A percentile compares a stretch with the other conserved stretches of the same genome.
phyloP scores from a whole-genome alignment of 2,329 filamentous ascomycete genomes.

The Calycina herbarum region DNA sequence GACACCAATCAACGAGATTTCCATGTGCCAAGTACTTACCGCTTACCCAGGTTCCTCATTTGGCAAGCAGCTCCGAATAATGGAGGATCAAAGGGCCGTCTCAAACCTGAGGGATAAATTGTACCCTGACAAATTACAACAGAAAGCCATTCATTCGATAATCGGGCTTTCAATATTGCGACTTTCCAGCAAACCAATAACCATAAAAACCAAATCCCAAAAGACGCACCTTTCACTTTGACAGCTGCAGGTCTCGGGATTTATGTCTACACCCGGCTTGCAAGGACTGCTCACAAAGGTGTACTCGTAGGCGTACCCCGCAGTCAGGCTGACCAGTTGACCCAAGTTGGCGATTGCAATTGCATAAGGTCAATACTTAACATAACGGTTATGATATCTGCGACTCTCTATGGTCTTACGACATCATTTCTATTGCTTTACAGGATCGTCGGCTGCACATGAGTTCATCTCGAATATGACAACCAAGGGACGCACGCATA shows the following conservation, averaged over 20 bases:
- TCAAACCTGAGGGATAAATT: not conserved
- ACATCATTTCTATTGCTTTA: not conserved
- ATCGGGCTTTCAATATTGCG: not conserved
- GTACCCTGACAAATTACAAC: too few species aligned
- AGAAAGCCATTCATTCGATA: not conserved
- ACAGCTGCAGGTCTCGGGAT: constrained; percentile 1
- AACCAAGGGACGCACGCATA: not conserved
- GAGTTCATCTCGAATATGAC: constrained; percentile 2
- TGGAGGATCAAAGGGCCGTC: constrained; percentile 2
- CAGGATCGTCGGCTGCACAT: not conserved
- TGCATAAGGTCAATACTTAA: not conserved
- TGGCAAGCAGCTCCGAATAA: not conserved
- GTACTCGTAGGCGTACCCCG: not conserved
- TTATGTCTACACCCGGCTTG: constrained; percentile 2
- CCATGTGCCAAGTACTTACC: not conserved
- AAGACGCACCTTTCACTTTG: not conserved
- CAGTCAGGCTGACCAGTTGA: not conserved
- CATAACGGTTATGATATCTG: not conserved
- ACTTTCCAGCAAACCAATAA: not conserved
- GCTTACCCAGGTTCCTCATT: constrained; percentile 1
- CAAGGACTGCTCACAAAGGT: not conserved
- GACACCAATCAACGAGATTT: constrained; percentile 2
- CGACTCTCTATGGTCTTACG: not conserved
- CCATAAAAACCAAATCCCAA: not conserved
- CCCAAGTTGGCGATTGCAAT: not conserved